Conservation (phyloP, 176 grass and related monocot genomes). For the Carex pumila region DNA sequence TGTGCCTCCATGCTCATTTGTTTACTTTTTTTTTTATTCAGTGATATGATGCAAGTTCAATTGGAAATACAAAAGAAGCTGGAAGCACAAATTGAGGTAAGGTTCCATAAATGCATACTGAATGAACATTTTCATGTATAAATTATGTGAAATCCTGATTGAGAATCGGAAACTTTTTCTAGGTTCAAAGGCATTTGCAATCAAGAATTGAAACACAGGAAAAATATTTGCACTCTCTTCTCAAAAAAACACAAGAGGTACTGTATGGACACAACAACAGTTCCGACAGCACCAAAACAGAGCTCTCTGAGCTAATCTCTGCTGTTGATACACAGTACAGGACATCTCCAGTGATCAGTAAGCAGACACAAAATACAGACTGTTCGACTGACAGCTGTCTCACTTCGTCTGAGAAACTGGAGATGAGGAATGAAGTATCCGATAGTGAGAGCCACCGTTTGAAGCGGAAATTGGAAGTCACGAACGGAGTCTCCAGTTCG, state of each 20-base stretch:
- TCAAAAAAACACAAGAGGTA: slow-evolving; percentile 52
- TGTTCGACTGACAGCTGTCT: slow-evolving; percentile 58
- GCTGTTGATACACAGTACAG: slow-evolving; percentile 36
- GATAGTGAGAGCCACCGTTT: background rate
- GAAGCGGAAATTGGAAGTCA: slow-evolving; percentile 31
- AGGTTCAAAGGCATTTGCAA: slow-evolving; percentile 94
- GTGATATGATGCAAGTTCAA: slow-evolving; percentile 45
- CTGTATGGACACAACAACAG: slow-evolving; percentile 30
- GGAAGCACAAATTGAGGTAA: slow-evolving; percentile 73
- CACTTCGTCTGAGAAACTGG: slow-evolving; percentile 39
- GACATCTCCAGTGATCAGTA: slow-evolving; percentile 26
- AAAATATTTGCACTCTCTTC: slow-evolving; percentile 75
- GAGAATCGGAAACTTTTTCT: background rate
- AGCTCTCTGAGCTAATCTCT: slow-evolving; percentile 56
- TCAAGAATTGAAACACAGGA: slow-evolving; percentile 89
- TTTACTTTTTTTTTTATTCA: slow-evolving; percentile 12
- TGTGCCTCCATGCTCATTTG: background rate
- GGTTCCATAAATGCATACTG: too few relatives aligned
- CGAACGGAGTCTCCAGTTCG: slow-evolving; percentile 17
- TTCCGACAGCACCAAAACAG: slow-evolving; percentile 26
- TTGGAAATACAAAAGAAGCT: slow-evolving; percentile 54
- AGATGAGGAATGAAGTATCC: slow-evolving; percentile 24
- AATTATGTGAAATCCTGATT: background rate
- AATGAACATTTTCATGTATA: background rate
- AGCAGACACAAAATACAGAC: background rate